Evolutionary conservation across 306 rosid genomes (phyloP), one percentile per base, ranked within the genome.

Genomic region (Canavalia ensiformis): DNA sequence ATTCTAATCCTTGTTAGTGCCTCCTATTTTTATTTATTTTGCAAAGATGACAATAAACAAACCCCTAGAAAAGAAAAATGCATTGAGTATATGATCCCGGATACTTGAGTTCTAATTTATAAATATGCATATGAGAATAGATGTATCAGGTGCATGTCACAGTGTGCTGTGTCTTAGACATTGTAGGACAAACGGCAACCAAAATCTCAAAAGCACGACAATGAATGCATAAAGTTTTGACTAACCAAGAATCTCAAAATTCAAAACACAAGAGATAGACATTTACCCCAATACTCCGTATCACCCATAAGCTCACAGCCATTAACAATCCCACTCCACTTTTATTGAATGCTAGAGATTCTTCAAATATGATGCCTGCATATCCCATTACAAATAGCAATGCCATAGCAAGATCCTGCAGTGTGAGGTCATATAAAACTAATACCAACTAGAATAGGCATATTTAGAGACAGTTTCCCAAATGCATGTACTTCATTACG

Each of bases 301-400:
- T 81, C 64, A 85, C 89, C 99, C 99, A 93, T 80, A 95, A 86
- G 90, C 97, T 87, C 56, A 93, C 99, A 57, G 99, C 99, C 99
- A 95, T 95, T 87, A 95, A 80, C n/a, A 95, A 81, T 29, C 97
- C 99, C 1, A 95, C 97, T 77, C 99, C 99, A 51, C 93, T 93
- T 87, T 95, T 95, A 84, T 95, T 95, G 85, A 93, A 95, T 79
- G 99, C 96, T 62, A 95, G 87, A 68, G 96, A 88, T 85, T 95
- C 98, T 89, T 95, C 98, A 84, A 95, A 95, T 66, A 95, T 91
- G 86, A 95, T 95, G 80, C 99, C 98, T 12, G 89, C 97, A 88
- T 95, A 95, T 72, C 99, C 99, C 82, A 93, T 72, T 72, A 90
- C 92, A 86, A 95, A 95, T 46, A 95, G 86, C 86, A 95, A 82